These are phyloP conservation scores for Kuraishia hungarica DNA, from an alignment of 805 yeast genomes.

Conservation along the genomic window DNA sequence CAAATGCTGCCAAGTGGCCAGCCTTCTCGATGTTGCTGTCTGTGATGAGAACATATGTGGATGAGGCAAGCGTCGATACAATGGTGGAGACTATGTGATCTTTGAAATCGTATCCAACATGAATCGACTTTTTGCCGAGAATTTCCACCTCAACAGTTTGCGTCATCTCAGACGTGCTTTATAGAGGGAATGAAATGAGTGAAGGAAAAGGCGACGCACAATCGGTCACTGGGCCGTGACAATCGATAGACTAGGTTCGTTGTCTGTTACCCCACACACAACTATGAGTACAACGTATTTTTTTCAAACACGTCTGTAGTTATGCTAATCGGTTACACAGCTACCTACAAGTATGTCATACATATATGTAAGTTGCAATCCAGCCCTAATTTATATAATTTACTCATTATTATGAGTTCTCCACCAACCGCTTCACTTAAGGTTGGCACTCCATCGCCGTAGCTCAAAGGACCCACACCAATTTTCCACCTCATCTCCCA, in stretches of 20 bases:
- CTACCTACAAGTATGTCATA: background rate
- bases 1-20: conserved; percentile 47
- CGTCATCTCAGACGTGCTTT: background rate
- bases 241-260: too few relatives aligned
- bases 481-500: background rate
- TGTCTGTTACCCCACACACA: background rate
- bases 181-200: too few relatives aligned
- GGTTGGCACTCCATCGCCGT: background rate
- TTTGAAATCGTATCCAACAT: conserved; percentile 80
- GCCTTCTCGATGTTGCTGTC: conserved; percentile 71
- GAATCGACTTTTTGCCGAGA: conserved; percentile 76
- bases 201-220: too few relatives aligned
- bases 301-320: background rate
- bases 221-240: background rate
- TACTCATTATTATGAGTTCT: too few relatives aligned
- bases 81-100: conserved; percentile 66
- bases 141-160: conserved; percentile 43
- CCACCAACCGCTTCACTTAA: background rate
- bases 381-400: too few relatives aligned
- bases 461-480: background rate
- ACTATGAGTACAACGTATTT: background rate
- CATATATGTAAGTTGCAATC: too few relatives aligned
- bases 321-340: background rate
- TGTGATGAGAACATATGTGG: conserved; percentile 87
- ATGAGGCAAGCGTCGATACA: conserved; percentile 55